Percentiles rank a stretch among this genome's conserved stretches.
phyloP scores from a whole-genome alignment of 2,329 filamentous ascomycete genomes.

The Colletotrichum aenigma region DNA sequence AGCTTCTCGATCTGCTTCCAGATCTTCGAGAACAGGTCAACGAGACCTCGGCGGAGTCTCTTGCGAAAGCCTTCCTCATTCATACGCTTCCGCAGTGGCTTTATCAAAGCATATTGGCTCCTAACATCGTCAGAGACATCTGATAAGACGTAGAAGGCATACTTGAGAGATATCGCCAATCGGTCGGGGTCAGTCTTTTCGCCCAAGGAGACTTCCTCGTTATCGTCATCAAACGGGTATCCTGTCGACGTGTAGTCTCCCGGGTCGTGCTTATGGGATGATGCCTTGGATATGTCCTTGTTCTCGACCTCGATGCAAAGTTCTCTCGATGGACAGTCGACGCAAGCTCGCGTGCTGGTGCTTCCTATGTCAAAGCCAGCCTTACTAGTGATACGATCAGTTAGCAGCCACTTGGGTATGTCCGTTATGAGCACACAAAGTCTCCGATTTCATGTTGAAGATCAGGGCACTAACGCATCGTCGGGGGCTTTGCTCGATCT shows the following conservation, averaged over 20 bases:
- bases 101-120: not conserved
- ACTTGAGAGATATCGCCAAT: slow-evolving; percentile 18
- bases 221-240: slow-evolving; percentile 21
- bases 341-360: slow-evolving; percentile 19
- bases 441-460: not conserved
- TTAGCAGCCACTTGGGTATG: not conserved
- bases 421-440: not conserved
- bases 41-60: not conserved
- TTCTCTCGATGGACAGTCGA: not conserved
- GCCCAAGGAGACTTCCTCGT: slow-evolving; percentile 7
- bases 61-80: not conserved
- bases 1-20: not conserved
- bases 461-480: not conserved
- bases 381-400: not conserved
- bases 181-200: slow-evolving; percentile 3
- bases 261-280: not conserved
- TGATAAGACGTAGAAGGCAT: slow-evolving; percentile 19
- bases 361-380: slow-evolving; percentile 21
- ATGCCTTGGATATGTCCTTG: not conserved
- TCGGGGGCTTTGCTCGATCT: not conserved
- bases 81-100: not conserved
- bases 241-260: slow-evolving; percentile 22
- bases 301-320: not conserved
- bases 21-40: not conserved
- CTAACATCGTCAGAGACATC: not conserved